phyloP scores from a whole-genome alignment of 441 rosid species.

The Aleurites moluccanus region DNA sequence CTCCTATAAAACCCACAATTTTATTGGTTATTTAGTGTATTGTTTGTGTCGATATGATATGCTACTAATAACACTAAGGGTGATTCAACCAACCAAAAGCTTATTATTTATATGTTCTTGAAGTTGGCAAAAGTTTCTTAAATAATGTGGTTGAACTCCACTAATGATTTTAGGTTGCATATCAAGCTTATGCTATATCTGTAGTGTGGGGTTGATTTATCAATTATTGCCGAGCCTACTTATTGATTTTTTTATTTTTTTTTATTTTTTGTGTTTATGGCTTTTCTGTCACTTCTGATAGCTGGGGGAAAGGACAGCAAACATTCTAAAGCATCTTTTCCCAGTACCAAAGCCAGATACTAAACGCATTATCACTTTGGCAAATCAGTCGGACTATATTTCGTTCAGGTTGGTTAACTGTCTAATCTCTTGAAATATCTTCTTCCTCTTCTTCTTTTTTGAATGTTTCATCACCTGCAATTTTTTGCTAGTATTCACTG shows the following conservation, averaged over 20 bases:
- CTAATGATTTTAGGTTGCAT: background rate
- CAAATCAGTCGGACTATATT: constrained; percentile 74
- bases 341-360: constrained; percentile 84
- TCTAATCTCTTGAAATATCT: background rate
- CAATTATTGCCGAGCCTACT: background rate
- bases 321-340: constrained; percentile 82
- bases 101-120: background rate
- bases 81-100: background rate
- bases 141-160: background rate
- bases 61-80: background rate
- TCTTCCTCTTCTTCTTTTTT: background rate
- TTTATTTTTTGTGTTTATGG: background rate
- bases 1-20: background rate
- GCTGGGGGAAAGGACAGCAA: constrained; percentile 79
- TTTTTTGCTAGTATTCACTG: constrained; percentile 2
- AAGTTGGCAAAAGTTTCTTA: background rate
- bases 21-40: background rate
- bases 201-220: background rate
- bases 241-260: background rate
- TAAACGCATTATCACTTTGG: constrained; percentile 77
- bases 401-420: constrained; percentile 76
- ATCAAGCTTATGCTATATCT: background rate
- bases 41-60: background rate
- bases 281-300: constrained; percentile 23
- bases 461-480: background rate